Conservation (phyloP, 2,329 filamentous ascomycete species). For the Verticillium alfalfae region DNA sequence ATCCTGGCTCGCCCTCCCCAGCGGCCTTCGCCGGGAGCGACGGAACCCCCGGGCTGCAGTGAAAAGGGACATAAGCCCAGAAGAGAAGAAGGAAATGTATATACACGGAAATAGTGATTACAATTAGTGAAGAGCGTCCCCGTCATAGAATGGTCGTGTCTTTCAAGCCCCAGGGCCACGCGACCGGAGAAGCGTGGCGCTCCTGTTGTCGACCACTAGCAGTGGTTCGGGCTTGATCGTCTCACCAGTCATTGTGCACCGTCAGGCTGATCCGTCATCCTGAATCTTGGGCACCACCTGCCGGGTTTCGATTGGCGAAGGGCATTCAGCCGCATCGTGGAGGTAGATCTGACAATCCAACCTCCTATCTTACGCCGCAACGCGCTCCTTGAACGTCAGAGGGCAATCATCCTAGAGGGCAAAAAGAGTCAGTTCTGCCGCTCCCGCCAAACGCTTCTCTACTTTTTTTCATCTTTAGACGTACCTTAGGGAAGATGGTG, state of each 20-base stretch:
- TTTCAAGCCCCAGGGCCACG: not conserved
- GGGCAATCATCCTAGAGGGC: slow-evolving; percentile 70
- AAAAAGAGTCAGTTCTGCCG: too few species aligned
- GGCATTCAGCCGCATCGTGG: not conserved
- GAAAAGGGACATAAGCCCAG: not conserved
- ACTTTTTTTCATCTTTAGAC: too few species aligned
- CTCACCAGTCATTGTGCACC: not conserved
- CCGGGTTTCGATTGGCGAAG: not conserved
- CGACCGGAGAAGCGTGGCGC: not conserved
- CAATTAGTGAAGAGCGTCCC: slow-evolving; percentile 2
- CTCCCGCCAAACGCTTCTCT: too few species aligned
- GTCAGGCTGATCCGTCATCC: not conserved
- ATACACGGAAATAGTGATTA: slow-evolving; percentile 7
- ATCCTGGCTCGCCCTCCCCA: not conserved
- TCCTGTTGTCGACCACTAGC: not conserved
- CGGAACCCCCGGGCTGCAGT: not conserved
- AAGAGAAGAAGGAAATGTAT: slow-evolving; percentile 4
- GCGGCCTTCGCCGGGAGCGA: not conserved
- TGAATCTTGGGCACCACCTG: not conserved
- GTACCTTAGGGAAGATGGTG: slow-evolving; percentile 91
- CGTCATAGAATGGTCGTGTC: not conserved
- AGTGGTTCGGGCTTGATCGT: not conserved
- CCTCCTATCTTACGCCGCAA: not conserved
- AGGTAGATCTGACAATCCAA: not conserved
- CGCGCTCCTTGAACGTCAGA: slow-evolving; percentile 59